Percentiles rank a stretch among this genome's conserved stretches.
Evolutionary conservation across 805 yeast genomes (phyloP).

Genomic region (Kodamaea nitidulidarum): DNA sequence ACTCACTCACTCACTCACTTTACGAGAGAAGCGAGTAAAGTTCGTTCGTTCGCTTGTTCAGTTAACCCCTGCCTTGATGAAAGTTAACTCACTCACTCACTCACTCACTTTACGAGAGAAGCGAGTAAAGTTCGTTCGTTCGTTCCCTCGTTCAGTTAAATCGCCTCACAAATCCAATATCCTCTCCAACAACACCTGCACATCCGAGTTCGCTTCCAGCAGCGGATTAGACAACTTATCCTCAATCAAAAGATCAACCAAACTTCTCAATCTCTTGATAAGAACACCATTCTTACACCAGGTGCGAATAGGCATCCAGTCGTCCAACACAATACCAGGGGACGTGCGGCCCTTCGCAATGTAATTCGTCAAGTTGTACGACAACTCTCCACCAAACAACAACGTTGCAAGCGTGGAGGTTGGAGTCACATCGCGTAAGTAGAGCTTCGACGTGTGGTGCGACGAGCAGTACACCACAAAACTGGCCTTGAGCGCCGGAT

Average conservation of each 20-base stretch:
- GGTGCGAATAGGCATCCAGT: constrained; percentile 86
- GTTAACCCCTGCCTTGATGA: no score
- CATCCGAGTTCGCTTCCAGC: constrained; percentile 8
- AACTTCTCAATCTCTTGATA: constrained; percentile 60
- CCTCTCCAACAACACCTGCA: constrained; percentile 9
- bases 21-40: no score
- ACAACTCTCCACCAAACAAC: constrained; percentile 75
- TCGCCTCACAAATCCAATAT: no score
- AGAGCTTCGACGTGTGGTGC: constrained; percentile 62
- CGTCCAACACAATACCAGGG: constrained; percentile 81
- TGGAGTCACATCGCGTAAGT: constrained; percentile 75
- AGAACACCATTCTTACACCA: constrained; percentile 94
- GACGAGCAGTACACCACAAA: constrained; percentile 64
- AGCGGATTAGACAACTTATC: constrained; percentile 45
- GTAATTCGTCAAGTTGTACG: constrained; percentile 48
- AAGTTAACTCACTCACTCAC: no score
- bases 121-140: no score
- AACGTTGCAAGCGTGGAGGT: constrained; percentile 65
- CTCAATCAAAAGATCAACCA: constrained; percentile 66
- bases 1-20: no score
- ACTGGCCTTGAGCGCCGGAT: constrained; percentile 41
- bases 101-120: no score
- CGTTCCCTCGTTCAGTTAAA: no score
- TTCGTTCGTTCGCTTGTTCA: no score
- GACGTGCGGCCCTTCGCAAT: constrained; percentile 48